Evolutionary conservation across 83 land plant genomes (phyloP), one percentile per base, ranked within the genome.

Genomic region (Diphasiastrum complanatum): DNA sequence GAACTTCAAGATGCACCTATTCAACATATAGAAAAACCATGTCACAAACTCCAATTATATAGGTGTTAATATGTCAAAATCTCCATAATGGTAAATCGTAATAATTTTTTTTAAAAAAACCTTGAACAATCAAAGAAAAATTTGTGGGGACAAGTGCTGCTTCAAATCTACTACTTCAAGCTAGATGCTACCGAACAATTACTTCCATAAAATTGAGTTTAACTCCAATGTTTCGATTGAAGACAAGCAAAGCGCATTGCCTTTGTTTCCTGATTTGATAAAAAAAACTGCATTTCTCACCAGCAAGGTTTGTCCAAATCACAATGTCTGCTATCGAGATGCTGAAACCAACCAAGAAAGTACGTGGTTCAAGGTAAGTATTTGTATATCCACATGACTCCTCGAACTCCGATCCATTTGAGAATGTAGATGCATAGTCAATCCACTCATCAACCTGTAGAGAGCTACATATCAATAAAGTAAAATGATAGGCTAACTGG

Each of bases 361-460:
- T 82, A 27, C 81, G 78, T n/a, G 64, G 47, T 24, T 60, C 49
- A 34, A 85, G 48, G 70, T 78, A 69, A 1, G 33, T 28, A 57
- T 88, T 79, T 22, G 78, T 68, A 40, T 73, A 73, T 5, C 23
- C 27, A 47, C 90, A 85, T 5, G 80, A 83, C 30, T 68, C 77
- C 75, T 88, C 90, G 72, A 88, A 88, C 43, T 80, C 87, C 29
- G 87, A 73, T 33, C 95, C 95, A 47, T 71, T 58, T 25, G 76
- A 66, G 53, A 85, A 65, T 0, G 58, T 68, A 11, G 76, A 68
- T 35, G 83, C 69, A 52, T 82, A 88, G 0, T 79, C 90, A n/a
- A 88, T 37, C 86, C 80, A 85, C 63, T 82, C 82, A 61, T 88
- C 95, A 69, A 85, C 73, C 95, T 88, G 61, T 6, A 41, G 53